Evolutionary conservation across 2,329 filamentous ascomycete genomes (phyloP).

Genomic region (Neofusicoccum ribis): DNA sequence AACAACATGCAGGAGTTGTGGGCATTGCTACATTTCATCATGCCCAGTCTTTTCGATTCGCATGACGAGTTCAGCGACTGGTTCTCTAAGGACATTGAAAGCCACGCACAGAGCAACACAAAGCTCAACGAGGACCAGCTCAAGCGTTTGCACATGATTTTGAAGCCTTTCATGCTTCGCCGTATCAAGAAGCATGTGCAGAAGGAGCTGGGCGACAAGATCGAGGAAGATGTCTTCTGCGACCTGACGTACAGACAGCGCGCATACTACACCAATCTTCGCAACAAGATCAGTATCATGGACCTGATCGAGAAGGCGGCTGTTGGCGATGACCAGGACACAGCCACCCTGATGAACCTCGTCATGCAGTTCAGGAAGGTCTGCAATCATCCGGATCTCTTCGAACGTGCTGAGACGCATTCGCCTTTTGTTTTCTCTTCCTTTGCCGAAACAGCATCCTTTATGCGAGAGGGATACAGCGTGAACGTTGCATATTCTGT

Average conservation of each 20-base stretch:
- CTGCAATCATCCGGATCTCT: slow-evolving; percentile 96
- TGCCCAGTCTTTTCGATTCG: slow-evolving; percentile 97
- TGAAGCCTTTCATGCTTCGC: slow-evolving; percentile 99
- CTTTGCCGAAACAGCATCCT: slow-evolving; percentile 94
- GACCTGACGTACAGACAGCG: slow-evolving; percentile 95
- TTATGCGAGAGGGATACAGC: slow-evolving; percentile 81
- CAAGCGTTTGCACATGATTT: slow-evolving; percentile 94
- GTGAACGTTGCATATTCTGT: slow-evolving; percentile 85
- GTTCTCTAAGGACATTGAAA: slow-evolving; percentile 97
- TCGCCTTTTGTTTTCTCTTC: slow-evolving; percentile 82
- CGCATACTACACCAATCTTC: slow-evolving; percentile 86
- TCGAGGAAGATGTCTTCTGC: slow-evolving; percentile 94
- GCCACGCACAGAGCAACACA: slow-evolving; percentile 97
- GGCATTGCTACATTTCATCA: slow-evolving; percentile 98
- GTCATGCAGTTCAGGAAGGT: slow-evolving; percentile 99
- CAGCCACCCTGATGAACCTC: slow-evolving; percentile 95
- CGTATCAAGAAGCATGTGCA: slow-evolving; percentile 99
- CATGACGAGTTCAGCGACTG: slow-evolving; percentile 92
- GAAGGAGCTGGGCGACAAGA: slow-evolving; percentile 98
- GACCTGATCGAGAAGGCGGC: slow-evolving; percentile 97
- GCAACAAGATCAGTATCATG: slow-evolving; percentile 98
- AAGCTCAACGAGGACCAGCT: slow-evolving; percentile 98
- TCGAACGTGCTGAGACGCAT: slow-evolving; percentile 88
- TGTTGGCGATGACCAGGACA: slow-evolving; percentile 90
- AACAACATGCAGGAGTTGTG: slow-evolving; percentile 99